Evolutionary conservation across 345 rosid genomes (phyloP).

Genomic region (Arabis hirsuta): DNA sequence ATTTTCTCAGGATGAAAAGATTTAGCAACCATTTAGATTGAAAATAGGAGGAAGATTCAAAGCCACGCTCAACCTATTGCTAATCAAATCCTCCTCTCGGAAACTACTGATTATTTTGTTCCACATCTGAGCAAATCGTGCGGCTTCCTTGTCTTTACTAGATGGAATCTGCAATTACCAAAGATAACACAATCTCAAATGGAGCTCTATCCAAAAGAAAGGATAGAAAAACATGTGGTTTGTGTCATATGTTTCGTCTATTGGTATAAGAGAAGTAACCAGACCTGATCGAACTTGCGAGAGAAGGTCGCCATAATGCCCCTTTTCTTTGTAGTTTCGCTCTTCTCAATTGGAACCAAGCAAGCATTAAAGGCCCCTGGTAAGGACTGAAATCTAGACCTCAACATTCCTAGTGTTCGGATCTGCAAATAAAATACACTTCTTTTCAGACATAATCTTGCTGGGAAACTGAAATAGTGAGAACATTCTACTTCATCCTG

Average conservation of each 20-base stretch:
- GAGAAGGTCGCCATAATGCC: slow-evolving; percentile 53
- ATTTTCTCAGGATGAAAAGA: neutral
- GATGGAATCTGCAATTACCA: slow-evolving; percentile 41
- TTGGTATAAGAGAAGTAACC: slow-evolving; percentile 10
- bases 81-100: slow-evolving; percentile 63
- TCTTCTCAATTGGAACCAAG: slow-evolving; percentile 55
- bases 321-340: slow-evolving; percentile 46
- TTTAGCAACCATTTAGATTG: slow-evolving; percentile 4
- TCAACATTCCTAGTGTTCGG: slow-evolving; percentile 59
- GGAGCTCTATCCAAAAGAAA: slow-evolving; percentile 1
- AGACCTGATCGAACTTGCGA: slow-evolving; percentile 50
- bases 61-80: slow-evolving; percentile 47
- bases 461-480: slow-evolving; percentile 10
- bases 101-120: slow-evolving; percentile 62
- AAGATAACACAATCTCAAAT: slow-evolving; percentile 49
- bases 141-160: slow-evolving; percentile 49
- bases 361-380: slow-evolving; percentile 57
- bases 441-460: slow-evolving; percentile 11
- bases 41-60: slow-evolving; percentile 1
- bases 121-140: slow-evolving; percentile 67
- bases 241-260: slow-evolving; percentile 34
- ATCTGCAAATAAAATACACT: slow-evolving; percentile 46
- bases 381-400: slow-evolving; percentile 60
- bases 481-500: slow-evolving; percentile 45
- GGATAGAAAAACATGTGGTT: slow-evolving; percentile 40